Base-by-base conservation (phyloP, 176 grass and related monocot genomes). In the Triticum turgidum region DNA sequence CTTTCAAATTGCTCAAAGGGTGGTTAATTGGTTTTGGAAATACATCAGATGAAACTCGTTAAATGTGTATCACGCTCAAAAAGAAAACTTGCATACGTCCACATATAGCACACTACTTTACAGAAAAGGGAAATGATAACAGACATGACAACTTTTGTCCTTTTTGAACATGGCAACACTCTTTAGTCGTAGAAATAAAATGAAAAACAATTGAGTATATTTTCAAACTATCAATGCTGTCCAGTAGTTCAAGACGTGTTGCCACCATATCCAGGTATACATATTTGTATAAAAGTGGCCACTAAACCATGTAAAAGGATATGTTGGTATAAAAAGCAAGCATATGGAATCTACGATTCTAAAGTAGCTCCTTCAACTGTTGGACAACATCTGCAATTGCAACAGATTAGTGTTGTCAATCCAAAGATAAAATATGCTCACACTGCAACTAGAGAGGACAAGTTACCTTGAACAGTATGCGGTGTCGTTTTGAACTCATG, bases 321-420 rank as follows among this genome's bases (percentile, higher is more conserved):
- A 20, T 81, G 30, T 81, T 76, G 41, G 33, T 81, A 77, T 76
- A 61, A 32, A 34, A 44, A 75, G 35, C 47, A 59, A 86, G 84
- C 14, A 69, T 21, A 69, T 67, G 11, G 38, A 77, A 61, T 70
- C 22, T 8, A 77, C 22, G 39, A 67, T 77, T 34, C 81, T 92
- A 94, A 72, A 89, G 80, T 44, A 97, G 68, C 88, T 97, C 95
- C 88, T 81, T 94, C 88, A 97, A 89, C 81, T 97, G 92, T 51
- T 92, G 92, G 42, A 87, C 95, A 83, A 97, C 84, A 92, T 94
- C 95, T 97, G 90, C 88, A 89, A 83, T 80, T 73, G 76, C 25
- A 89, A 85, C 34, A 75, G 22, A 80, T 18, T 34, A 24, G 12
- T 54, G 11, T 4, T 80, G 44, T 89, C 24, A 89, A 54, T 72